These are phyloP conservation scores for Sporisorium sorghi DNA, from an alignment of 1,284 basidiomycete species.

Conservation along the genomic window DNA sequence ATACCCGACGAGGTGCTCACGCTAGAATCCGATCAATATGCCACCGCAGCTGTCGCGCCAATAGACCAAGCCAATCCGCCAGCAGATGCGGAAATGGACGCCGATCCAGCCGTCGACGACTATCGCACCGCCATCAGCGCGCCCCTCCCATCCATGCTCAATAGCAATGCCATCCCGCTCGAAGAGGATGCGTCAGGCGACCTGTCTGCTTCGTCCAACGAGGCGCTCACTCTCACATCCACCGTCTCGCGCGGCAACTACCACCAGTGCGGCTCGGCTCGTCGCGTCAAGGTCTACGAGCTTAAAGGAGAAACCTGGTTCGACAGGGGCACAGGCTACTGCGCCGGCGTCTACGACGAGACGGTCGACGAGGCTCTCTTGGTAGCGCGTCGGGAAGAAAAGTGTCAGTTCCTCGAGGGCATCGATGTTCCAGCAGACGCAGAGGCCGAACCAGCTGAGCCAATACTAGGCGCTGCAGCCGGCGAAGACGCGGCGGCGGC, in stretches of 20 bases:
- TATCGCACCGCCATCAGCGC: slow-evolving; percentile 35
- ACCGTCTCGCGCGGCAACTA: slow-evolving; percentile 64
- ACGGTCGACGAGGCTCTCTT: slow-evolving; percentile 64
- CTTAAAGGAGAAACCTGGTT: slow-evolving; percentile 65
- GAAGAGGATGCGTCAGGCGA: slow-evolving; percentile 50
- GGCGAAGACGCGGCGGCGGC: slow-evolving; percentile 52
- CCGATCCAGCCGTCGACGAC: slow-evolving; percentile 29
- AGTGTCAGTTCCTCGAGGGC: slow-evolving; percentile 58
- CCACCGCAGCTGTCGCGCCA: slow-evolving; percentile 3
- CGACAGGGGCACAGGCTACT: slow-evolving; percentile 67
- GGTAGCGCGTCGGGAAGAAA: slow-evolving; percentile 64
- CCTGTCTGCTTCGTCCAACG: slow-evolving; percentile 45
- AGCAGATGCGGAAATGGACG: slow-evolving; percentile 21
- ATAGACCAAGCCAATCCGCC: slow-evolving; percentile 14
- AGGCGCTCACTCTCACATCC: slow-evolving; percentile 57
- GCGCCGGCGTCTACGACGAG: slow-evolving; percentile 68
- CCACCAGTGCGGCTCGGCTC: slow-evolving; percentile 68
- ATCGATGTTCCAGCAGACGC: slow-evolving; percentile 41
- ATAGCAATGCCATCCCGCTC: slow-evolving; percentile 43
- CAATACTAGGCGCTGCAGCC: slow-evolving; percentile 47
- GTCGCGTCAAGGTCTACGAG: slow-evolving; percentile 68
- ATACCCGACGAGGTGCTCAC: slow-evolving; percentile 46
- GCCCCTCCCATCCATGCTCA: slow-evolving; percentile 51
- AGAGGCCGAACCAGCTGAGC: slow-evolving; percentile 30
- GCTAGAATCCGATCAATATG: slow-evolving; percentile 18